Percentiles rank a stretch among this genome's conserved stretches.
phyloP scores from a whole-genome alignment of 2,329 filamentous ascomycete genomes.

The Trichothecium roseum region DNA sequence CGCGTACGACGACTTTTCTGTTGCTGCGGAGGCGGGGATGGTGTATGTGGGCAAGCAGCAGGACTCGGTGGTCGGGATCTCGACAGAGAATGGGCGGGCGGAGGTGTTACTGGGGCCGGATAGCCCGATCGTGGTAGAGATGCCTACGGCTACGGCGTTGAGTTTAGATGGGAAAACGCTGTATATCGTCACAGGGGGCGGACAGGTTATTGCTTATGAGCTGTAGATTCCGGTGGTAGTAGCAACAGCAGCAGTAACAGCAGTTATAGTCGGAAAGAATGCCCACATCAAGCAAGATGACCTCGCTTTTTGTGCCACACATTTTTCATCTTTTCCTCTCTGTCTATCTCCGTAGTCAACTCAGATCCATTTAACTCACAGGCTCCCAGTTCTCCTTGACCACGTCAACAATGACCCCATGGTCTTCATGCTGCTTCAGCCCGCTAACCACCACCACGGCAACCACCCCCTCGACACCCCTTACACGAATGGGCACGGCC shows the following conservation, averaged over 20 bases:
- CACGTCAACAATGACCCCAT: constrained; percentile 63
- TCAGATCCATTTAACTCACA: constrained; percentile 1
- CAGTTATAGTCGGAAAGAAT: too few relatives aligned
- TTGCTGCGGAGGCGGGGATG: constrained; percentile 7
- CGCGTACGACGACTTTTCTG: constrained; percentile 9
- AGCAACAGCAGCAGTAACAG: too few relatives aligned
- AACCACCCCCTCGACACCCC: constrained; percentile 64
- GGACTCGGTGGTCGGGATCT: constrained; percentile 2
- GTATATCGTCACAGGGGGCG: constrained; percentile 7
- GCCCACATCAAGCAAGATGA: too few relatives aligned
- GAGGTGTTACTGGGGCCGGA: too few relatives aligned
- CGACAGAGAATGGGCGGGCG: neutral
- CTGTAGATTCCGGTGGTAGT: too few relatives aligned
- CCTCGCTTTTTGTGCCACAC: too few relatives aligned
- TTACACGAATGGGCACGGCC: constrained; percentile 61
- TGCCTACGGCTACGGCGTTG: constrained; percentile 7
- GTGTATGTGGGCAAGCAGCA: constrained; percentile 6
- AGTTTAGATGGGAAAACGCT: constrained; percentile 9
- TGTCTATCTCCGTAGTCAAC: too few relatives aligned
- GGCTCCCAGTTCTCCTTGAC: constrained; percentile 40
- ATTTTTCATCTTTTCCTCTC: too few relatives aligned
- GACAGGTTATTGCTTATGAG: constrained; percentile 3
- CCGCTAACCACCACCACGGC: constrained; percentile 69
- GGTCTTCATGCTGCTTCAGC: constrained; percentile 67
- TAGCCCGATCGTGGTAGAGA: constrained; percentile 4